phyloP scores from a whole-genome alignment of 1,139 yeast genomes.

The Blastobotrys persicus region DNA sequence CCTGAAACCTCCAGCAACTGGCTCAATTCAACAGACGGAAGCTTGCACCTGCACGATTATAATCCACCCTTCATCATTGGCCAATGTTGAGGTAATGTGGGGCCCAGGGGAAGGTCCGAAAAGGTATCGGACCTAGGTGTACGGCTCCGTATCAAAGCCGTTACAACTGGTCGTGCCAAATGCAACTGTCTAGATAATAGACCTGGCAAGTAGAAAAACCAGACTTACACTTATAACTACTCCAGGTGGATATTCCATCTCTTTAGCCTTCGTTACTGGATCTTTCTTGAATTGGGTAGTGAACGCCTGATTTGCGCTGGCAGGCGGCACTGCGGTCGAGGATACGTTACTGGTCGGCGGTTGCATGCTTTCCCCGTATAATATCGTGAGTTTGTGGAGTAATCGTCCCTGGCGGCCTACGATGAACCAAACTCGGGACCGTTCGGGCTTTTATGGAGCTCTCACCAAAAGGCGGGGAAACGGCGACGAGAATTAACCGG shows the following conservation, averaged over 20 bases:
- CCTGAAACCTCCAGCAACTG: no score
- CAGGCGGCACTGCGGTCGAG: slow-evolving; percentile 6
- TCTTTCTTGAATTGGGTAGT: slow-evolving; percentile 4
- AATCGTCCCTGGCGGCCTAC: background rate
- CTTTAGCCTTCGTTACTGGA: slow-evolving; percentile 14
- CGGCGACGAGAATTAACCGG: slow-evolving; percentile 7
- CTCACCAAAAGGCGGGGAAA: slow-evolving; percentile 6
- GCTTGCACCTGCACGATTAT: no score
- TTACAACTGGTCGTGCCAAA: no score
- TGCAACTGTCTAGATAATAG: no score
- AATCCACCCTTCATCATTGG: no score
- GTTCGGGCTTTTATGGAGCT: slow-evolving; percentile 7
- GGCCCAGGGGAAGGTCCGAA: background rate
- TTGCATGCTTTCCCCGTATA: background rate
- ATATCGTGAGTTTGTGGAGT: background rate
- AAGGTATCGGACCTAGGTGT: background rate
- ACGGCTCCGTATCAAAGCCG: background rate
- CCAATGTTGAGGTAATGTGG: background rate
- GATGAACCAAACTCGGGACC: background rate
- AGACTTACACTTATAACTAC: slow-evolving; percentile 24
- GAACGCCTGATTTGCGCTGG: slow-evolving; percentile 4
- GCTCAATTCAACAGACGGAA: no score
- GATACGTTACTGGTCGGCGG: slow-evolving; percentile 4
- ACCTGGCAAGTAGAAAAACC: background rate
- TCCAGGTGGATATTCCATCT: slow-evolving; percentile 19